These are phyloP conservation scores for Trapa bicornis DNA, from an alignment of 345 rosid genomes.

Conservation along the genomic window DNA sequence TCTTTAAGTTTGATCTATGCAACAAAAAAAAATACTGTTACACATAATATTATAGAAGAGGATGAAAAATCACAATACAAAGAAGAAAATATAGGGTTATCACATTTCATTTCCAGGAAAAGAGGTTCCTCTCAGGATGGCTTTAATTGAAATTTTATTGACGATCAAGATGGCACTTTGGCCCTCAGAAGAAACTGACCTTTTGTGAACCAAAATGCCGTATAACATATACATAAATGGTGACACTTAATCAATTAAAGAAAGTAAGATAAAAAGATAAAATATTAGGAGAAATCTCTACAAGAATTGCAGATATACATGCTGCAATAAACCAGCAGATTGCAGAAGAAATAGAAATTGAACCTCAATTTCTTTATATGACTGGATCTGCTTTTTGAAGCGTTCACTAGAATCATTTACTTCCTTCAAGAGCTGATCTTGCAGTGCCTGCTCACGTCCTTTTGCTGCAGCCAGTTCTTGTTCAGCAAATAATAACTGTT, in stretches of 20 bases:
- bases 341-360: not conserved
- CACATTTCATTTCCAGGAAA: not conserved
- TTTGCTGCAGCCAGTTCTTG: conserved; percentile 90
- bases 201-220: not conserved
- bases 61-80: not conserved
- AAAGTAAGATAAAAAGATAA: not conserved
- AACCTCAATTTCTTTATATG: conserved; percentile 61
- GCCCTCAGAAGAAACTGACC: not conserved
- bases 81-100: not conserved
- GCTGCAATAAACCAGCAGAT: not conserved
- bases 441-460: conserved; percentile 68
- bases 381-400: conserved; percentile 45
- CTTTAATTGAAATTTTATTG: not conserved
- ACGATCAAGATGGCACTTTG: not conserved
- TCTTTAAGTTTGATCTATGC: conserved; percentile 50
- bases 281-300: no score
- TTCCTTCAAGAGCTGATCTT: conserved; percentile 62
- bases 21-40: not conserved
- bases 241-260: not conserved
- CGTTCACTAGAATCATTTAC: conserved; percentile 54
- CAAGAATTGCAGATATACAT: no score
- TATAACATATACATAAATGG: no score
- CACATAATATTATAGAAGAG: not conserved
- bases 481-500: conserved; percentile 51
- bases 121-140: not conserved